Evolutionary conservation across 169 alveolate species (phyloP), one percentile per base, ranked within the genome.

Genomic region (Babesia ovata): DNA sequence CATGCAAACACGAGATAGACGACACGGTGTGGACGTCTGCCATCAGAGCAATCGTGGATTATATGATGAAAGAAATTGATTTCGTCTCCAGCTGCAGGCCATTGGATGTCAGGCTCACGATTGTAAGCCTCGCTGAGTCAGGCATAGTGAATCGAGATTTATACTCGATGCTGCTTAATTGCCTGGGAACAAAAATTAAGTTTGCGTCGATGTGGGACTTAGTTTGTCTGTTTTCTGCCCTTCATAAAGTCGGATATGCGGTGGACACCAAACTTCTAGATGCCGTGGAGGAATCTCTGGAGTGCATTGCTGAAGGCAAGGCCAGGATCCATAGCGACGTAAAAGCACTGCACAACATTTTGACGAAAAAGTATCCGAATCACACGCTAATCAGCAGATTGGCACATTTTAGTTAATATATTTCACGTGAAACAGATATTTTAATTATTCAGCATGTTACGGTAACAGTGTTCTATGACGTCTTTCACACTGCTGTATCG

Each of bases 141-240:
- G 26, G 65, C 54, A 67, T 54, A 26, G 63, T 50, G n/a, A 65
- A 54, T 36, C 22, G 24, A 7, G 21, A 56, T 4, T 8, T 67
- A 42, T 67, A 67, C 65, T 22, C 52, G 9, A 29, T 10, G 53
- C 76, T 67, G 33, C 46, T 67, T 63, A 13, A 42, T 2, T 49
- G 46, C 45, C 54, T 67, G 52, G 76, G 29, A 33, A 33, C 24
- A 10, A 36, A 67, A 4, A 10, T 53, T 0, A 19, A 33, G 28
- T 53, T 52, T 50, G 63, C 76, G 22, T 52, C 76, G 22, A 50
- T 67, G 63, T 67, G 76, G 76, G 76, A 67, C 54, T 36, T 67
- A 4, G 65, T 67, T 0, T 67, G 66, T 42, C 16, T 67, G 7
- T 53, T 67, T 44, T 67, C 76, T 0, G 49, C 45, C 39, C 65